Evolutionary conservation across 768 basidiomycete genomes (phyloP), one percentile per base, ranked within the genome.

Genomic region (Daedalea quercina): DNA sequence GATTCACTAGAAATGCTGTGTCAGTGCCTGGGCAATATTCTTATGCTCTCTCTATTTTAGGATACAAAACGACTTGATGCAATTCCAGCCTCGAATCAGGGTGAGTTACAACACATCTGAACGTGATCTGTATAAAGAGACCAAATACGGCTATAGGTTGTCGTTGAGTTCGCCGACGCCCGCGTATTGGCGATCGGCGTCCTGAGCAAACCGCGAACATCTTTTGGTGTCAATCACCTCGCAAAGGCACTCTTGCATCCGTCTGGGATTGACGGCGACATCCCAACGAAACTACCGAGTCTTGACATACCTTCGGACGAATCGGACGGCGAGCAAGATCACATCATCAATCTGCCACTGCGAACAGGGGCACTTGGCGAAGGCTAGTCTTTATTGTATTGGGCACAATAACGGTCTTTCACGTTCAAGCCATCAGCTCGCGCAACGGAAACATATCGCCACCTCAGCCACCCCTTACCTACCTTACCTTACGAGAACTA

Each of bases 111-210:
- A 31, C 28, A 31, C 28, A 31, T n/a, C n/a, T n/a, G n/a, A n/a
- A n/a, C n/a, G n/a, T n/a, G n/a, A n/a, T n/a, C n/a, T n/a, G n/a
- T n/a, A n/a, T 11, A 31, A 31, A 31, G 28, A 31, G 4, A 31
- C 11, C 43, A 20, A 35, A 24, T 23, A 33, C 23, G 50, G 26
- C 52, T 19, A 28, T 52, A 90, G 88, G 74, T 85, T 22, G 74
- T 91, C 22, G 73, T 88, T 12, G 78, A 87, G 62, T 70, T 90
- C 35, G 71, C 76, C 8, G 90, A 92, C 61, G 79, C 87, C 31
- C 78, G 88, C 24, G 77, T 92, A 50, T 67, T 91, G 50, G 85
- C 80, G 0, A 74, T 90, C 44, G 89, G 89, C 9, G 82, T 81
- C 1, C 71, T 84, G 19, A 74, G 77, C 54, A 76, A 71, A 34